Base-by-base conservation (phyloP, 2,329 filamentous ascomycete genomes). In the Cytospora mali region DNA sequence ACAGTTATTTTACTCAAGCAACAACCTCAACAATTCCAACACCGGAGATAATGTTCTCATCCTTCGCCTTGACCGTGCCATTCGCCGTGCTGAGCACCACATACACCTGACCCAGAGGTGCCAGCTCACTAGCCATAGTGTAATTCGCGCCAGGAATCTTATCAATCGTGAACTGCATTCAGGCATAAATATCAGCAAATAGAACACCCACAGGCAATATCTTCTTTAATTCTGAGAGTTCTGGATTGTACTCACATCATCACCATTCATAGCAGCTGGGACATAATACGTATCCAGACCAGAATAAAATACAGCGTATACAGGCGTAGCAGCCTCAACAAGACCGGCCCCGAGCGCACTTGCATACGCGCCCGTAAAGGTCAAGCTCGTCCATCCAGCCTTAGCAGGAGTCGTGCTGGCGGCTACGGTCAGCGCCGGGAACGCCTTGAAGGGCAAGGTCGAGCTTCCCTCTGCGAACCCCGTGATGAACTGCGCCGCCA, bases 401-500 rank as follows among this genome's bases (percentile, higher is more conserved):
- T 13, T 61, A 55, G 28, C 65, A 68, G 25, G 65, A 63, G 0
- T 65, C 69, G 61, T 68, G 68, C 9, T 58, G 21, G 39, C 35
- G 35, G 11, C 33, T 18, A 74, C 66, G 21, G 70, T 66, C 4
- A 88, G 75, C 14, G 71, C 65, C 6, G 85, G 84, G 75, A 88
- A 88, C 0, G 84, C 81, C 74, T 81, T 85, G 70, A 90, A 81
- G 2, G 86, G 85, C 1, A 89, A 77, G 1, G 75, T 67, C 0
- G 79, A 74, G 71, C 88, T 88, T 67, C 74, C 76, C 7, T 75
- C 66, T 1, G 87, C 85, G 73, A 86, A 89, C 2, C 75, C 73
- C 5, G 73, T 77, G 72, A 90, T 87, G 75, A 89, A 89, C 60
- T 78, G 76, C 0, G 85, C 79, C 0, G 87, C 87, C n/a, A 90